A percentile compares a stretch with the other conserved stretches of the same genome.
These are phyloP conservation scores for Coemansia sp. DNA, from an alignment of 371 early-diverging fungal species.

Conservation along the genomic window DNA sequence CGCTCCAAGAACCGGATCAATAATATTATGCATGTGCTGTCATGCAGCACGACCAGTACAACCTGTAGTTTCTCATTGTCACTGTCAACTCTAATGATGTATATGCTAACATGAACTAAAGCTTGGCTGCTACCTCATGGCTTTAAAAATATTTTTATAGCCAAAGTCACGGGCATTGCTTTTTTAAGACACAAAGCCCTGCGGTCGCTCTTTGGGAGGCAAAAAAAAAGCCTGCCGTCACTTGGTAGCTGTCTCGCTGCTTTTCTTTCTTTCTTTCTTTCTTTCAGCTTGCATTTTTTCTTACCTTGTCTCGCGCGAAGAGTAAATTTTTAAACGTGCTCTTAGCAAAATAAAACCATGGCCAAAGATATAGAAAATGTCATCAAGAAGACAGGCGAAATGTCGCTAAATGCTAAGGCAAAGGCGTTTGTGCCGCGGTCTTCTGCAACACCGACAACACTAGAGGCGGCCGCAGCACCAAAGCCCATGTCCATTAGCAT, in stretches of 20 bases:
- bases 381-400: slow-evolving; percentile 23
- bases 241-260: too few species aligned
- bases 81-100: slow-evolving; percentile 75
- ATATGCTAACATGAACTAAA: slow-evolving; percentile 1
- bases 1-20: slow-evolving; percentile 55
- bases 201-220: too few species aligned
- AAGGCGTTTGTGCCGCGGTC: slow-evolving; percentile 51
- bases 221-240: too few species aligned
- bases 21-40: slow-evolving; percentile 58
- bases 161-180: too few species aligned
- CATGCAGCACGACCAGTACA: slow-evolving; percentile 65
- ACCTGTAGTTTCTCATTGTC: slow-evolving; percentile 65
- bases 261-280: not conserved
- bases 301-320: too few species aligned
- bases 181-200: too few species aligned
- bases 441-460: slow-evolving; percentile 3
- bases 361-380: slow-evolving; percentile 29
- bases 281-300: not conserved
- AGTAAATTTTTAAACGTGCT: not conserved
- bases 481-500: slow-evolving; percentile 15
- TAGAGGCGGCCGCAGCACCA: slow-evolving; percentile 17
- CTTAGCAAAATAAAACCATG: slow-evolving; percentile 17
- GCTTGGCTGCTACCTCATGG: not conserved
- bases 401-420: slow-evolving; percentile 42
- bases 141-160: too few species aligned